Base-by-base conservation (phyloP, 495 filamentous ascomycete species). In the Penicillium pulvis region DNA sequence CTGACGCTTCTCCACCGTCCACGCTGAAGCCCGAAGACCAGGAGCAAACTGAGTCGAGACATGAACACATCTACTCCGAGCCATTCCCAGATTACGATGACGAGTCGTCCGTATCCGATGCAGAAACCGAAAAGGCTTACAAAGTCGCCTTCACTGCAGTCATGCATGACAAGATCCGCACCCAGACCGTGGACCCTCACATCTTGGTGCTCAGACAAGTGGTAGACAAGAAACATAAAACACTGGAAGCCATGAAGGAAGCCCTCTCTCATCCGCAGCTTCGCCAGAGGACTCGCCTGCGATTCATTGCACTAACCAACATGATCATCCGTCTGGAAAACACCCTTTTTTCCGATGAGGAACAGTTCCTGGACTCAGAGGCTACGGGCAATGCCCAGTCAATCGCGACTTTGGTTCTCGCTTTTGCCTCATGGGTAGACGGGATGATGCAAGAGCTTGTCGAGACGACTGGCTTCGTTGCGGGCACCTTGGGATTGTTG, bases 21-120 rank as follows among this genome's bases (percentile, higher is more conserved):
- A 41, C 16, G 39, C 16, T 17, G 39, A 12, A n/a, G 5, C 39
- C 39, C 39, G 14, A 17, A 41, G 39, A 41, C 14, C 39, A 3
- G 5, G 16, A 41, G 16, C 39, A 16, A 41, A 41, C 3, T 4
- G 39, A 17, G 4, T 41, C 14, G n/a, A n/a, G 16, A 17, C 14
- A 6, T 4, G 39, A 41, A 41, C 14, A 16, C 39, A 41, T 44
- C 30, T 51, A 52, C 10, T 60, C 53, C 1, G 73, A 76, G 47
- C 69, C 75, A 0, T 78, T 78, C 46, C 73, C 73, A 1, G 66
- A 66, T 5, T 78, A 71, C 54, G 58, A 69, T 26, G 67, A 70
- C 10, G 59, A 48, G 8, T 41, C 39, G 1, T 7, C 26, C 26
- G 9, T 26, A 8, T 1, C 24, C 1, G 26, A 30, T n/a, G 44